A percentile compares a stretch with the other conserved stretches of the same genome.
Evolutionary conservation across 345 rosid species (phyloP).

Genomic region (Populus deltoides): DNA sequence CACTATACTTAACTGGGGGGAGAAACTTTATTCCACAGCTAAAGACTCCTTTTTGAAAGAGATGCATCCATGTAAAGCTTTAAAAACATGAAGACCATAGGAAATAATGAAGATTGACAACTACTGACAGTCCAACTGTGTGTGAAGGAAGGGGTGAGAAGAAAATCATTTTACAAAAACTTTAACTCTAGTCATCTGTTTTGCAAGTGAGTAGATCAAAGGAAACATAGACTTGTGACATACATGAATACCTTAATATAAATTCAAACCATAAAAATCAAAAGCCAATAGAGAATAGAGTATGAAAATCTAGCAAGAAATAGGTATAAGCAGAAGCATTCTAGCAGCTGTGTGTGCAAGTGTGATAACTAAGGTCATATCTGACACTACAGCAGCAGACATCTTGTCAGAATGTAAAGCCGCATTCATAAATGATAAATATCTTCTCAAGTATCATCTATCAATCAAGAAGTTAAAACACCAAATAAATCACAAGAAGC

Average conservation of each 20-base stretch:
- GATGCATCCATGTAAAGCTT: neutral
- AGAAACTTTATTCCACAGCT: neutral
- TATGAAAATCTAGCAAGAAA: neutral
- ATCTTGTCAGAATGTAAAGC: neutral
- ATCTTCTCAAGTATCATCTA: neutral
- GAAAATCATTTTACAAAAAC: neutral
- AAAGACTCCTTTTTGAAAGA: neutral
- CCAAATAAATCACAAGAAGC: slow-evolving; percentile 19
- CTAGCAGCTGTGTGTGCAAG: neutral
- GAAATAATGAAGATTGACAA: neutral
- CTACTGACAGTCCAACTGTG: neutral
- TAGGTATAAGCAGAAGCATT: neutral
- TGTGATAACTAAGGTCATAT: neutral
- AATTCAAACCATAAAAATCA: neutral
- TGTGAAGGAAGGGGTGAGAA: neutral
- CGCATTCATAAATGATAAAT: neutral
- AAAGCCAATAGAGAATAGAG: neutral
- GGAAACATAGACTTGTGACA: neutral
- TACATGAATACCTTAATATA: neutral
- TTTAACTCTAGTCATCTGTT: neutral
- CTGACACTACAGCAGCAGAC: neutral
- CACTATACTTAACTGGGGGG: slow-evolving; percentile 13
- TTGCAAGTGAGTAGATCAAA: neutral
- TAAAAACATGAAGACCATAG: neutral
- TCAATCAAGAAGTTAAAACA: neutral